Conservation (phyloP, 176 grass and related monocot species). For the Aegilops tauschii region DNA sequence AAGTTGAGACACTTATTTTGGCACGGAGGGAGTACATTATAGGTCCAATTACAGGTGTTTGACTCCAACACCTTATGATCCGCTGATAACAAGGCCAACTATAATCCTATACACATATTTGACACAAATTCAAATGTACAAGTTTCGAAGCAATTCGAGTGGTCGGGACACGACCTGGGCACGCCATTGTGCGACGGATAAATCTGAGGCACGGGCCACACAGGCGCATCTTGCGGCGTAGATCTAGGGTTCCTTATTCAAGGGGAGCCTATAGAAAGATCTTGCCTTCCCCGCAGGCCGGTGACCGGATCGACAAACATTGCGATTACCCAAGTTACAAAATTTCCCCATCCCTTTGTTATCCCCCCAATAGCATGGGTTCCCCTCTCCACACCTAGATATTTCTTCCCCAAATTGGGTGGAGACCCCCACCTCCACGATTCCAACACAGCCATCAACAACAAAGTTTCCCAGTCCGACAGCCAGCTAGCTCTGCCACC, state of each 20-base stretch:
- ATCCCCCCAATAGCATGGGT: not conserved
- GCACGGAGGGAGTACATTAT: not conserved
- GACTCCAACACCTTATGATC: not conserved
- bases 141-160: not conserved
- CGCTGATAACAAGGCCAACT: not conserved
- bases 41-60: not conserved
- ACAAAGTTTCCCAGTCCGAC: not conserved
- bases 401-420: not conserved
- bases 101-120: not conserved
- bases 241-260: slow-evolving; percentile 16
- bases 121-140: not conserved
- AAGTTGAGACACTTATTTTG: no score
- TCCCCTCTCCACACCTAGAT: not conserved
- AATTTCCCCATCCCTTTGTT: not conserved
- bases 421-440: not conserved
- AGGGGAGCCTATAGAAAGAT: not conserved
- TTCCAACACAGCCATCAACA: not conserved
- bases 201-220: not conserved
- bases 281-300: not conserved
- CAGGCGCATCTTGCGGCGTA: not conserved
- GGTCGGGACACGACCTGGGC: not conserved
- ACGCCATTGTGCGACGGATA: not conserved
- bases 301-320: not conserved
- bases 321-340: not conserved
- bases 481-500: not conserved